These are phyloP conservation scores for Botryotinia convoluta DNA, from an alignment of 2,329 filamentous ascomycete species.

Conservation along the genomic window DNA sequence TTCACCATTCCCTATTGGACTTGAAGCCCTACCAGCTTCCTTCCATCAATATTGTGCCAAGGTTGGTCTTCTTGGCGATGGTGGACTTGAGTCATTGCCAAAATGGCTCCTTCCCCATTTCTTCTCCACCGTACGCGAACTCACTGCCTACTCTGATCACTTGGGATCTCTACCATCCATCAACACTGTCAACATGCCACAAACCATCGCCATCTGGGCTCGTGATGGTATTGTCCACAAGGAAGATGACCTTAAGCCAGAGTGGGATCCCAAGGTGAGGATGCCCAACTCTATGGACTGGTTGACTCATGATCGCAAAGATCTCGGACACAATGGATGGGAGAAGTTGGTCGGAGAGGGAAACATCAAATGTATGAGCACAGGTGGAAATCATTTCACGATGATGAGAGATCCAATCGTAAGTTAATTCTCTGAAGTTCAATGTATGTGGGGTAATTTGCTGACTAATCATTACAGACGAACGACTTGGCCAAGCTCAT, in stretches of 20 bases:
- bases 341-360: constrained; percentile 36
- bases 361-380: constrained; percentile 24
- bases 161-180: constrained; percentile 64
- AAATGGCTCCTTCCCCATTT: constrained; percentile 75
- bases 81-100: constrained; percentile 43
- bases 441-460: background rate
- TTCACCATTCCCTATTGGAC: constrained; percentile 61
- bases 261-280: constrained; percentile 54
- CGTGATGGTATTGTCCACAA: constrained; percentile 65
- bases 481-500: constrained; percentile 15
- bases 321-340: constrained; percentile 69
- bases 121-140: constrained; percentile 46
- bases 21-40: constrained; percentile 60
- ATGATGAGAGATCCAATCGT: constrained; percentile 31
- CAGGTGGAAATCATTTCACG: constrained; percentile 30
- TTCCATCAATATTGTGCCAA: constrained; percentile 61
- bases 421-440: constrained; percentile 16
- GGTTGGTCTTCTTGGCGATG: constrained; percentile 66
- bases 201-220: constrained; percentile 66
- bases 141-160: constrained; percentile 63
- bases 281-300: constrained; percentile 53
- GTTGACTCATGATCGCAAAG: constrained; percentile 67
- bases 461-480: constrained; percentile 16
- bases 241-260: constrained; percentile 60
- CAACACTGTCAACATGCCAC: constrained; percentile 50